Evolutionary conservation across 2,329 filamentous ascomycete genomes (phyloP).

Genomic region (Aspergillus aculeatus): DNA sequence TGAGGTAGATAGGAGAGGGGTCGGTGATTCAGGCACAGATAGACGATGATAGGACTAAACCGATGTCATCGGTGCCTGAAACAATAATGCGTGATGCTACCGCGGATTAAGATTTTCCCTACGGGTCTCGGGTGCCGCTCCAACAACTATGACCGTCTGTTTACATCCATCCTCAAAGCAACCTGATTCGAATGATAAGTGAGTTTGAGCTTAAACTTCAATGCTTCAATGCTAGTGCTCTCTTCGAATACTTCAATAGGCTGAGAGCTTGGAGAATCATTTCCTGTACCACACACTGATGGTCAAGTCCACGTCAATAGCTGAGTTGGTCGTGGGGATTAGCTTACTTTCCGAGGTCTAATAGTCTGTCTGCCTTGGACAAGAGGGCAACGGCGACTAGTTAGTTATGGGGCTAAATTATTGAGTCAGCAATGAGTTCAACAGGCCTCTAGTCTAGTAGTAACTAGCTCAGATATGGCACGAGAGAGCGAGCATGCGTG

Average conservation of each 20-base stretch:
- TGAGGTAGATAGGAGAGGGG: neutral
- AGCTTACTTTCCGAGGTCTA: neutral
- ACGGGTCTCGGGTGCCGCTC: neutral
- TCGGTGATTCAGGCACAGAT: conserved; percentile 3
- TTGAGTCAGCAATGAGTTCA: neutral
- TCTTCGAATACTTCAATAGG: neutral
- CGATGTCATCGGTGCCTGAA: neutral
- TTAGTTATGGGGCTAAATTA: neutral
- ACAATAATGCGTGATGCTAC: neutral
- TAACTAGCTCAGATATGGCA: neutral
- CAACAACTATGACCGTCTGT: neutral
- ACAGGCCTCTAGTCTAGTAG: neutral
- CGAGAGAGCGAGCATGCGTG: conserved; percentile 2
- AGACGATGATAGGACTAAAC: neutral
- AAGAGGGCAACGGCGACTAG: neutral
- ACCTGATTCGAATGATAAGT: neutral
- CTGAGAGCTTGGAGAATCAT: neutral
- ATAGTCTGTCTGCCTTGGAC: neutral
- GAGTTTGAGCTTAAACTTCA: neutral
- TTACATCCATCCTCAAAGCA: neutral
- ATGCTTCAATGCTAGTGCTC: neutral
- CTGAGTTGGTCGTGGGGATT: conserved; percentile 1
- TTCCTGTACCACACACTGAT: neutral
- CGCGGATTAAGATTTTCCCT: neutral
- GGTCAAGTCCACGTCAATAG: conserved; percentile 7